Evolutionary conservation across 306 rosid species (phyloP).

Genomic region (Vigna mungo): DNA sequence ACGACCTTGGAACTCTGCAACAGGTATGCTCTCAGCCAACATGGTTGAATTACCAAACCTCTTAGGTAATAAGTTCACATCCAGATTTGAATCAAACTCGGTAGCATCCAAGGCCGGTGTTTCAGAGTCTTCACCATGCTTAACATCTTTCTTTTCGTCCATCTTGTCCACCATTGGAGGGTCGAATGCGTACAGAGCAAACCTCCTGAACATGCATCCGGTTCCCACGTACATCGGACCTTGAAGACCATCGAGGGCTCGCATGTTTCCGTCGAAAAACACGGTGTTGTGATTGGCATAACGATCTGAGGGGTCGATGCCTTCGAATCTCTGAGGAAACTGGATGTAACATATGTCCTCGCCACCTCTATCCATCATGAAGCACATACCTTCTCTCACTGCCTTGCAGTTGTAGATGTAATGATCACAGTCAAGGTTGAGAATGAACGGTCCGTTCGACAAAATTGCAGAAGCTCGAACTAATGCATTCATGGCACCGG

Average conservation of each 20-base stretch:
- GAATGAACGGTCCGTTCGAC: neutral
- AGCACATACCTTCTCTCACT: neutral
- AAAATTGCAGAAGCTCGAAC: neutral
- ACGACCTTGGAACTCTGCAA: slow-evolving; percentile 10
- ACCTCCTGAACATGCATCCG: neutral
- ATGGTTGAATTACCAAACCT: neutral
- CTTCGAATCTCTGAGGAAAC: slow-evolving; percentile 9
- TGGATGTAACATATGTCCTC: slow-evolving; percentile 9
- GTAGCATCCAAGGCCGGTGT: neutral
- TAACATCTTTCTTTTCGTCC: neutral
- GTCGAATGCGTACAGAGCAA: neutral
- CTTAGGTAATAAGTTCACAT: neutral
- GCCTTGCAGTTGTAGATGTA: neutral
- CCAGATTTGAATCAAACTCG: neutral
- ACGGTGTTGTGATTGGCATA: neutral
- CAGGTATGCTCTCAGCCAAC: neutral
- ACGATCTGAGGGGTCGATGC: neutral
- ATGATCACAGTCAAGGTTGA: neutral
- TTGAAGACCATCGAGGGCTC: neutral
- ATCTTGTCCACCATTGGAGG: neutral
- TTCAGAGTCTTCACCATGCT: neutral
- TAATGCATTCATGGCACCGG: neutral
- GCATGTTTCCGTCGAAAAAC: neutral
- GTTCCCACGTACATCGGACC: slow-evolving; percentile 9
- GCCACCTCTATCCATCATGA: slow-evolving; percentile 11